A percentile compares a stretch with the other conserved stretches of the same genome.
These are phyloP conservation scores for Pseudophaeomoniella oleicola DNA, from an alignment of 2,329 filamentous ascomycete species.

Conservation along the genomic window DNA sequence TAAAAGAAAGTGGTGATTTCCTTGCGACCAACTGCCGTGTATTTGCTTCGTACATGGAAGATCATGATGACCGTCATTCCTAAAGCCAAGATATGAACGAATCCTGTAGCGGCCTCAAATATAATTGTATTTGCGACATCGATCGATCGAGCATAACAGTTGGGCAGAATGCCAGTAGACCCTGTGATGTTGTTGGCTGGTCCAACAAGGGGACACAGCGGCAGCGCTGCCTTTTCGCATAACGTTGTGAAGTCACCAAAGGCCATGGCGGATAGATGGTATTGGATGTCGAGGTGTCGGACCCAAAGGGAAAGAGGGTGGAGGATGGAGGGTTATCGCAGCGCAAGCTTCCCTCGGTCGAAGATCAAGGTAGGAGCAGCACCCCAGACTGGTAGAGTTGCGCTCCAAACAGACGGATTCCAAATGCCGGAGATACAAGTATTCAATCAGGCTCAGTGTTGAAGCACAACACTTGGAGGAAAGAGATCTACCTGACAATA, in stretches of 20 bases:
- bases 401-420: too few species aligned
- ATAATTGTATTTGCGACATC: slow-evolving; percentile 97
- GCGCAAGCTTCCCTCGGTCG: too few species aligned
- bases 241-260: slow-evolving; percentile 85
- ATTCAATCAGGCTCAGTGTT: too few species aligned
- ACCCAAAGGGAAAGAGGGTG: not conserved
- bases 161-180: slow-evolving; percentile 63
- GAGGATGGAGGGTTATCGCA: not conserved
- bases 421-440: too few species aligned
- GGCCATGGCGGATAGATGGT: slow-evolving; percentile 51
- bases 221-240: slow-evolving; percentile 72
- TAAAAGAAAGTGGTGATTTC: slow-evolving; percentile 89
- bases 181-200: slow-evolving; percentile 35
- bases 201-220: slow-evolving; percentile 76
- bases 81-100: slow-evolving; percentile 81
- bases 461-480: too few species aligned
- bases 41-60: slow-evolving; percentile 89
- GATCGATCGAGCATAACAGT: slow-evolving; percentile 88
- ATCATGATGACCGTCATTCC: slow-evolving; percentile 96
- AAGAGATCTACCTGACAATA: too few species aligned
- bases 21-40: slow-evolving; percentile 85
- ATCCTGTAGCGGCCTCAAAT: slow-evolving; percentile 80
- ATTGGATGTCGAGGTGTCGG: not conserved
- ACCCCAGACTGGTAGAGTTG: too few species aligned
- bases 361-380: too few species aligned